A percentile compares a stretch with the other conserved stretches of the same genome.
Conservation (phyloP, 2,329 filamentous ascomycete genomes). For the Penicillium sp. region DNA sequence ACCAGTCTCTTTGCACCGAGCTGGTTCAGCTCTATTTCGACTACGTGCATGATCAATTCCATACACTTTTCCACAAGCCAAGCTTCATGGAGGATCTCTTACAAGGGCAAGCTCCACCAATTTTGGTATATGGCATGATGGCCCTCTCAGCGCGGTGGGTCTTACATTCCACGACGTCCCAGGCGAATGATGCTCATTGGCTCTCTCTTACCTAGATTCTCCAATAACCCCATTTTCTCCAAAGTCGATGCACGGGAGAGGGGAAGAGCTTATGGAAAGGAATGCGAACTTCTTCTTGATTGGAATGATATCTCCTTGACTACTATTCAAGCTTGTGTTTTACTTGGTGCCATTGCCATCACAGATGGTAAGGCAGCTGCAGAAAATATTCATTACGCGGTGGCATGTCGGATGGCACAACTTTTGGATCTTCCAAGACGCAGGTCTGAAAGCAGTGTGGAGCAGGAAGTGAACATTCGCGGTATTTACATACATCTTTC, state of each 20-base stretch:
- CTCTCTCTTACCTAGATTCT: conserved; percentile 12
- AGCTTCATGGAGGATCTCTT: conserved; percentile 18
- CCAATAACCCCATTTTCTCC: conserved; percentile 8
- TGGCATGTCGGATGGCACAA: conserved; percentile 43
- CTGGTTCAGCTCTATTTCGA: conserved; percentile 23
- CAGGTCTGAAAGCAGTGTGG: conserved; percentile 29
- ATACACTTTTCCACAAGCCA: conserved; percentile 21
- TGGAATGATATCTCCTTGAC: conserved; percentile 42
- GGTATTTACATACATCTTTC: conserved; percentile 2
- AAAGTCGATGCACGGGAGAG: conserved; percentile 18
- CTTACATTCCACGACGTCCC: not conserved
- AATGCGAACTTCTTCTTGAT: conserved; percentile 29
- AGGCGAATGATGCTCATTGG: conserved; percentile 1
- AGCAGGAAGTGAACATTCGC: conserved; percentile 42
- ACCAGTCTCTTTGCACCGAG: conserved; percentile 13
- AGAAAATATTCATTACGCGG: conserved; percentile 46
- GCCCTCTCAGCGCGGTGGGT: conserved; percentile 23
- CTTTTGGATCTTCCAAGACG: conserved; percentile 42
- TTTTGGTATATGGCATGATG: conserved; percentile 22
- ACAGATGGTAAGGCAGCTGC: conserved; percentile 34
- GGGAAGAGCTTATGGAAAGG: conserved; percentile 19
- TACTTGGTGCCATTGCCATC: conserved; percentile 44
- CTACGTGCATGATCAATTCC: conserved; percentile 26
- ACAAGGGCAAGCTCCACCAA: conserved; percentile 10
- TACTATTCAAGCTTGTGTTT: conserved; percentile 47